Evolutionary conservation across 2,329 filamentous ascomycete genomes (phyloP).

Genomic region (Sporothrix brunneoviolacea): DNA sequence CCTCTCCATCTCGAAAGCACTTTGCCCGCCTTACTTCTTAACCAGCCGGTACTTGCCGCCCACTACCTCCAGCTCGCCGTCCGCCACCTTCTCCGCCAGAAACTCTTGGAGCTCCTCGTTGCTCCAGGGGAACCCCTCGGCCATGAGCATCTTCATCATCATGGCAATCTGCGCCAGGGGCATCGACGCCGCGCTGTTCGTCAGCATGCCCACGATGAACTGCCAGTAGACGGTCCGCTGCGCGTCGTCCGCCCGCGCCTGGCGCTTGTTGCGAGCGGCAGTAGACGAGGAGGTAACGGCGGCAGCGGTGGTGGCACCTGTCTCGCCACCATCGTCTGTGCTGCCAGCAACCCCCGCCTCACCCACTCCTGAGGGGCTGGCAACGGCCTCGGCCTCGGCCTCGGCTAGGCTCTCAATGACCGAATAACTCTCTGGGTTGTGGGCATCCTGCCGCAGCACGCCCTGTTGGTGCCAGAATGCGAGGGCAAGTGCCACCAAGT

Average conservation of each 20-base stretch:
- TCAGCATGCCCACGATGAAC: conserved; percentile 92
- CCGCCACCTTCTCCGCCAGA: conserved; percentile 68
- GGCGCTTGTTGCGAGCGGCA: conserved; percentile 23
- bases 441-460: conserved; percentile 45
- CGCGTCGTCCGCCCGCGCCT: conserved; percentile 47
- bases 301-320: too few species aligned
- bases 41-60: conserved; percentile 64
- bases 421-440: conserved; percentile 48
- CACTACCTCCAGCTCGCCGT: conserved; percentile 60
- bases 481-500: conserved; percentile 61
- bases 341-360: conserved; percentile 21
- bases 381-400: conserved; percentile 16
- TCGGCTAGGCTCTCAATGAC: conserved; percentile 55
- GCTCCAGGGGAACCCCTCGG: conserved; percentile 82
- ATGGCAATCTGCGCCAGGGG: conserved; percentile 73
- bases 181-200: conserved; percentile 78
- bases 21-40: conserved; percentile 43
- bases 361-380: too few species aligned
- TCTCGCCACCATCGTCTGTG: conserved; percentile 25
- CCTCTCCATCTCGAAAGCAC: too few species aligned
- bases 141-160: conserved; percentile 91
- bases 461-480: conserved; percentile 65
- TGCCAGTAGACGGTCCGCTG: conserved; percentile 69
- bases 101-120: conserved; percentile 83
- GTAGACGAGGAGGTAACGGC: too few species aligned